Conservation (phyloP, 768 basidiomycete species). For the Paxillus rubicundulus region DNA sequence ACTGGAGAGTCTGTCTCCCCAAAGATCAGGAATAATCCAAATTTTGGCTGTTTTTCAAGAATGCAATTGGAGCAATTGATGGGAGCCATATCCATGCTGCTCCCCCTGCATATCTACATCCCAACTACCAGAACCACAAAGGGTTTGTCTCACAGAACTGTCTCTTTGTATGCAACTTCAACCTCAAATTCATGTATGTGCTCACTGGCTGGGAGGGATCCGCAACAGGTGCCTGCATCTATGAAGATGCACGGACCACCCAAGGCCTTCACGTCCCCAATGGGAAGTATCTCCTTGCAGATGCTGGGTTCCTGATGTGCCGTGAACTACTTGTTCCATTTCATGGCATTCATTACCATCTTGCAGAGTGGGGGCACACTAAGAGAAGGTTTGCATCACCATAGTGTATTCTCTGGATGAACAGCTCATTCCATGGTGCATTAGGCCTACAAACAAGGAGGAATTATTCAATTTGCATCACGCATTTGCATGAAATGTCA, state of each 20-base stretch:
- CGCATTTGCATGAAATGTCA: conserved; percentile 3
- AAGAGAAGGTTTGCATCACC: not conserved
- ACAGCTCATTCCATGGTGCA: not conserved
- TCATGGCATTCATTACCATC: conserved; percentile 36
- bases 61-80: conserved; percentile 32
- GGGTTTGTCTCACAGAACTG: conserved; percentile 37
- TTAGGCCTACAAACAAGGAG: conserved; percentile 11
- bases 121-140: conserved; percentile 16
- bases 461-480: conserved; percentile 29
- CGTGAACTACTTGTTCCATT: conserved; percentile 37
- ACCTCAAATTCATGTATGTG: conserved; percentile 36
- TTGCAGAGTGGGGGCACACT: conserved; percentile 30
- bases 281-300: conserved; percentile 31
- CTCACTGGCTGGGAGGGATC: conserved; percentile 42
- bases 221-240: no score
- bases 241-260: conserved; percentile 24
- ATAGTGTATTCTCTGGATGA: not conserved
- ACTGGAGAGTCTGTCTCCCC: not conserved
- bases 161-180: conserved; percentile 35
- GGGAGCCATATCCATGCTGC: not conserved
- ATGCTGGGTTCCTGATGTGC: not conserved
- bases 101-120: not conserved
- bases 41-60: conserved; percentile 31
- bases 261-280: conserved; percentile 30
- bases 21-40: conserved; percentile 27